Evolutionary conservation across 805 yeast genomes (phyloP).

Genomic region (Pichia cephalocereana): DNA sequence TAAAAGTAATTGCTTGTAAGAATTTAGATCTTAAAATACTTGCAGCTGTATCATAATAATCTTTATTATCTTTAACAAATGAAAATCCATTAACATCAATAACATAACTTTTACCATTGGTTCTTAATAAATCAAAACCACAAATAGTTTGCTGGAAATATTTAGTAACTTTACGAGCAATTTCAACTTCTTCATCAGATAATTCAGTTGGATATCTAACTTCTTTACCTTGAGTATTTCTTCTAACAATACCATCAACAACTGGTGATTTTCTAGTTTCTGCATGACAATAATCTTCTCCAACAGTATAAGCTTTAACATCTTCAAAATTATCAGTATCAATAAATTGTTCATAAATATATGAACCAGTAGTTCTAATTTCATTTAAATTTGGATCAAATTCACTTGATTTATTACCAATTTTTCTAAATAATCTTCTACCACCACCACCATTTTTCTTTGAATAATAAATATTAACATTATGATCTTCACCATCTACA

Average conservation of each 20-base stretch:
- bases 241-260: conserved; percentile 96
- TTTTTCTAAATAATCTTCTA: conserved; percentile 83
- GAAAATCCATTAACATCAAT: conserved; percentile 98
- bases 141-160: conserved; percentile 90
- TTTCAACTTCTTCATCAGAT: conserved; percentile 60
- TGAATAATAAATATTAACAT: conserved; percentile 86
- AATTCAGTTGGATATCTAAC: conserved; percentile 81
- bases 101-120: conserved; percentile 79
- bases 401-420: conserved; percentile 94
- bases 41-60: conserved; percentile 79
- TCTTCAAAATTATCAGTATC: conserved; percentile 98
- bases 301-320: conserved; percentile 97
- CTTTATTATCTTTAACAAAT: conserved; percentile 85
- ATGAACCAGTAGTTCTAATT: conserved; percentile 88
- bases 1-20: conserved; percentile 45
- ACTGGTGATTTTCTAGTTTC: conserved; percentile 98
- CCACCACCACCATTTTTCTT: conserved; percentile 96
- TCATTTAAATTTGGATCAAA: conserved; percentile 69
- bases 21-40: conserved; percentile 69
- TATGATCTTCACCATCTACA: conserved; percentile 98
- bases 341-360: conserved; percentile 88
- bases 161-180: conserved; percentile 69
- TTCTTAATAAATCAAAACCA: conserved; percentile 91
- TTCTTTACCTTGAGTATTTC: conserved; percentile 97
- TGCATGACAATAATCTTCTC: conserved; percentile 86